Evolutionary conservation across 352 stramenopile species (phyloP).

Genomic region (Phytophthora fragariaefolia): DNA sequence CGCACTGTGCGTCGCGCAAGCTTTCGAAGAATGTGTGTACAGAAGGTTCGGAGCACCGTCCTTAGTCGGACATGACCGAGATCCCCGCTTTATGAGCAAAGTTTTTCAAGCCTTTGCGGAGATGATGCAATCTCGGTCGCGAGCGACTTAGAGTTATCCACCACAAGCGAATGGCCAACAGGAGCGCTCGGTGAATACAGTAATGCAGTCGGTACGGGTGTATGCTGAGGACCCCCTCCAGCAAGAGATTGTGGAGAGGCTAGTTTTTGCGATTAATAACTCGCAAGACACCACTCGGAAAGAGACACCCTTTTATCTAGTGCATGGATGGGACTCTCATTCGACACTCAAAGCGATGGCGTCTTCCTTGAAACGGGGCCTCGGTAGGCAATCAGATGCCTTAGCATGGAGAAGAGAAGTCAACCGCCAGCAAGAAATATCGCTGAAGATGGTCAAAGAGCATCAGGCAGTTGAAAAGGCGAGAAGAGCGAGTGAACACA

Average conservation of each 20-base stretch:
- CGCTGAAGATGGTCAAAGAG: too few relatives aligned
- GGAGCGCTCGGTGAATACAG: constrained; percentile 6
- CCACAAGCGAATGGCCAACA: not conserved
- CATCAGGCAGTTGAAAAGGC: too few relatives aligned
- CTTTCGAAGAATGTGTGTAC: not conserved
- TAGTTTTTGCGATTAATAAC: not conserved
- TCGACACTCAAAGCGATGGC: not conserved
- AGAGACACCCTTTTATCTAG: constrained; percentile 3
- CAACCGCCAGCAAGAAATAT: too few relatives aligned
- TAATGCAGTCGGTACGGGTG: not conserved
- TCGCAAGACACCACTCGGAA: not conserved
- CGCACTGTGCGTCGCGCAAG: not conserved
- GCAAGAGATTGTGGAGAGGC: not conserved
- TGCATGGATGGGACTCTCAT: constrained; percentile 3
- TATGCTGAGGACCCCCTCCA: constrained; percentile 2
- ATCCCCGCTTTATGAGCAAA: constrained; percentile 1
- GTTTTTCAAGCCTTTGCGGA: not conserved
- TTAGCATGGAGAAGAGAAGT: too few relatives aligned
- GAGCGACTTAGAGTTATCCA: not conserved
- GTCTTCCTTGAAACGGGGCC: too few relatives aligned
- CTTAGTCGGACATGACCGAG: not conserved
- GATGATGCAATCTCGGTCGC: not conserved
- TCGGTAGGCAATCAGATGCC: too few relatives aligned
- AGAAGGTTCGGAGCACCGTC: not conserved
- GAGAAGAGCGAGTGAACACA: too few relatives aligned